phyloP scores from a whole-genome alignment of 2,329 filamentous ascomycete genomes.

The Chaetomiaceae sp. region DNA sequence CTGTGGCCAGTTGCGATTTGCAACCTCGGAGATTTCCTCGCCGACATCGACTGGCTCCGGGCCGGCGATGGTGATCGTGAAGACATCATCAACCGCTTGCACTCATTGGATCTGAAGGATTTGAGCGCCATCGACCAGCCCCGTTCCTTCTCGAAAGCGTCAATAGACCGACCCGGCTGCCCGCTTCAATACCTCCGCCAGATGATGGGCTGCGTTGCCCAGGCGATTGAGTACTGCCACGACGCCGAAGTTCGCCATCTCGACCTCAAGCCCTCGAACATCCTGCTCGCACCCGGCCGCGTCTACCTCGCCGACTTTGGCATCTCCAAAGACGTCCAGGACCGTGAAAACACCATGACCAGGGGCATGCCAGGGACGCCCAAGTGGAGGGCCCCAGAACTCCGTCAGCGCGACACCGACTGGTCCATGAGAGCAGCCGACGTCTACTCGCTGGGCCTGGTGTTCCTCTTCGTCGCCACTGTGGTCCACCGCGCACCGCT shows the following conservation, averaged over 20 bases:
- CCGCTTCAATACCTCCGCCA: constrained; percentile 41
- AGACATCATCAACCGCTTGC: constrained; percentile 37
- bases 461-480: constrained; percentile 43
- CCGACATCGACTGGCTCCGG: constrained; percentile 41
- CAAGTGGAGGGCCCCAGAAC: constrained; percentile 45
- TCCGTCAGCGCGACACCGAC: constrained; percentile 34
- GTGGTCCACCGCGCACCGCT: constrained; percentile 39
- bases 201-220: constrained; percentile 43
- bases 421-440: constrained; percentile 46
- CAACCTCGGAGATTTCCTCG: constrained; percentile 40
- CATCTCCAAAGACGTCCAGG: constrained; percentile 44
- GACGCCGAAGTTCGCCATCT: constrained; percentile 41
- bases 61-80: constrained; percentile 37
- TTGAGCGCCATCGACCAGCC: constrained; percentile 33
- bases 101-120: constrained; percentile 37
- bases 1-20: constrained; percentile 46
- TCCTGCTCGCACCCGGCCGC: constrained; percentile 41
- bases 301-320: constrained; percentile 49
- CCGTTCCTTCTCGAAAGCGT: constrained; percentile 14
- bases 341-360: constrained; percentile 42
- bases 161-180: constrained; percentile 26
- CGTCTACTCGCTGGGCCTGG: constrained; percentile 45
- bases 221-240: constrained; percentile 41
- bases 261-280: constrained; percentile 47
- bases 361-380: constrained; percentile 39